phyloP scores from a whole-genome alignment of 129 eudicot genomes.

The Helianthus annuus region DNA sequence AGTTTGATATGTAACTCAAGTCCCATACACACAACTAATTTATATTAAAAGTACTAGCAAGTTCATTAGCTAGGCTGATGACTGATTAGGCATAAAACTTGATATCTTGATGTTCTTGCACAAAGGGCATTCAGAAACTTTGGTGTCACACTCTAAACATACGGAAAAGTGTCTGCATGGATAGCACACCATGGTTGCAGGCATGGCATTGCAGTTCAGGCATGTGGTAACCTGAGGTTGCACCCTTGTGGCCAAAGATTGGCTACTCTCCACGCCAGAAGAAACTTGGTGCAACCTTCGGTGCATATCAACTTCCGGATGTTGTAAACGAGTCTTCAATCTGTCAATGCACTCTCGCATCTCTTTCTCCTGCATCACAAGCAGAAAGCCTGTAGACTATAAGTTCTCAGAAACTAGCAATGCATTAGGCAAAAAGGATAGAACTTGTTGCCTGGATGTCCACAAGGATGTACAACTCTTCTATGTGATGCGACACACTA shows the following conservation, averaged over 20 bases:
- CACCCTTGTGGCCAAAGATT: background rate
- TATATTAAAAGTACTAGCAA: too few relatives aligned
- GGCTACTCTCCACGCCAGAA: background rate
- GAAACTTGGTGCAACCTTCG: background rate
- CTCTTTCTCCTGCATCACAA: background rate
- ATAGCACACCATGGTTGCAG: background rate
- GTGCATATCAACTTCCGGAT: background rate
- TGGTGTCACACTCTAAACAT: background rate
- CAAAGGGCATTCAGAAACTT: background rate
- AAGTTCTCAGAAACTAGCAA: background rate
- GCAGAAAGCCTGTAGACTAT: background rate
- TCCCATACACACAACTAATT: too few relatives aligned
- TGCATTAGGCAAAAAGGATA: background rate
- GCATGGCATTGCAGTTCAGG: background rate
- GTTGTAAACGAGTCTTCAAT: background rate
- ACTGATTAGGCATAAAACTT: background rate
- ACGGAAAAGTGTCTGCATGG: conserved; percentile 3
- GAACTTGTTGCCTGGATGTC: background rate
- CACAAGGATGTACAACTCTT: background rate
- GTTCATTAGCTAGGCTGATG: background rate
- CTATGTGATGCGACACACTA: background rate
- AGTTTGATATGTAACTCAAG: too few relatives aligned
- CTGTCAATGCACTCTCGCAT: background rate
- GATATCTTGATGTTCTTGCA: background rate
- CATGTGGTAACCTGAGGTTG: background rate